These are phyloP conservation scores for Eleusine coracana DNA, from an alignment of 176 grass and related monocot genomes.

Conservation along the genomic window DNA sequence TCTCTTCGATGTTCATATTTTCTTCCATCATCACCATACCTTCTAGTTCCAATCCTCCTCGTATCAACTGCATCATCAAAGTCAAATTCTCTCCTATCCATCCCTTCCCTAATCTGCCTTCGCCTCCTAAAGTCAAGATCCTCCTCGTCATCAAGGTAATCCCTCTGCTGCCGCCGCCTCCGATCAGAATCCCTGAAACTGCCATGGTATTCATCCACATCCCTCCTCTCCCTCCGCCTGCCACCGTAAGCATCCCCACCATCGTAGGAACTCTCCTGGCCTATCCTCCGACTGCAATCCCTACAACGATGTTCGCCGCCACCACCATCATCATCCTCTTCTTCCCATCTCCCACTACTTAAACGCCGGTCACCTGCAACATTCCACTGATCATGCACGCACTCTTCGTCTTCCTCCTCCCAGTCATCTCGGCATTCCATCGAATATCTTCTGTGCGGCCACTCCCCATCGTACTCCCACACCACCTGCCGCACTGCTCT, in stretches of 20 bases:
- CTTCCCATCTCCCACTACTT: slow-evolving; percentile 40
- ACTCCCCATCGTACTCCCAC: slow-evolving; percentile 48
- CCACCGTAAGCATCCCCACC: slow-evolving; percentile 37
- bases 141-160: slow-evolving; percentile 51
- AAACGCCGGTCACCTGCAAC: not conserved
- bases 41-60: slow-evolving; percentile 23
- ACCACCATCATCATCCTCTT: slow-evolving; percentile 30
- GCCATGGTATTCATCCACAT: slow-evolving; percentile 26
- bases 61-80: slow-evolving; percentile 22
- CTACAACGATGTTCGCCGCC: not conserved
- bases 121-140: slow-evolving; percentile 33
- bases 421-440: slow-evolving; percentile 39
- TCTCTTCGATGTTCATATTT: slow-evolving; percentile 36
- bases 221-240: slow-evolving; percentile 31
- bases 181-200: slow-evolving; percentile 40
- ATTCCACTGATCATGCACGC: slow-evolving; percentile 22
- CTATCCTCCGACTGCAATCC: slow-evolving; percentile 43
- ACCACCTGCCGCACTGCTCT: slow-evolving; percentile 46
- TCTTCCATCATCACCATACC: slow-evolving; percentile 37
- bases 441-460: slow-evolving; percentile 44
- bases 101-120: slow-evolving; percentile 33
- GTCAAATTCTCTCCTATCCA: slow-evolving; percentile 21
- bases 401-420: slow-evolving; percentile 34
- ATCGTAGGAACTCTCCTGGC: slow-evolving; percentile 17
- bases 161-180: slow-evolving; percentile 38